Base-by-base conservation (phyloP, 192 early-diverging fungal species). In the Coemansia umbellata region DNA sequence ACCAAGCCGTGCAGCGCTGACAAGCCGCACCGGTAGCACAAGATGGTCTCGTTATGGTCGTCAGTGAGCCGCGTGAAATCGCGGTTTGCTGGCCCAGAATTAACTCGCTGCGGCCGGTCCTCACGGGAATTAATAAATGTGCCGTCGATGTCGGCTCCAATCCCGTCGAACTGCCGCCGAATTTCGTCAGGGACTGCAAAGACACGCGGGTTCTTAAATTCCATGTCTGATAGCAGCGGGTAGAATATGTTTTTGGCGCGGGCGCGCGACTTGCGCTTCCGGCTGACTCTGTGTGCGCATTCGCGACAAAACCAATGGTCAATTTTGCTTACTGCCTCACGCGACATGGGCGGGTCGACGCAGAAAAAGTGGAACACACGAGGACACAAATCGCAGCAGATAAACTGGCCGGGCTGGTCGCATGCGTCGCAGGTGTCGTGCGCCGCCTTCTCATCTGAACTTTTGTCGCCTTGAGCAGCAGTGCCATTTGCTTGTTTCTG, bases 121-220 rank as follows among this genome's bases (percentile, higher is more conserved):
- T 65, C 59, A 10, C 68, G 67, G 22, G 60, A 52, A 48, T 70
- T 70, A 14, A 66, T 41, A 37, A 63, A 77, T 5, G 62, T 37
- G 15, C 67, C 74, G 37, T 69, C 74, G 8, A 47, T 24, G 30
- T 70, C 63, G 11, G 61, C 67, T 50, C 70, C 67, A 11, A 70
- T 50, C 4, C 74, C 74, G 24, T 77, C 67, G 28, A 69, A 77
- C 39, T 62, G 63, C 8, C 65, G 63, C 9, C 74, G 74, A 31
- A 77, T 77, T 18, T 77, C 68, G 10, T 65, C 67, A 10, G 74
- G 74, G n/a, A 77, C 58, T 5, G 68, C 22, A 51, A 77, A 77
- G 31, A 60, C 56, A 19, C 49, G 50, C 17, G 74, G 67, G 48
- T 77, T 77, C 31, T 45, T 40, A 26, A 50, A 63, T 51, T 70